Base-by-base conservation (phyloP, 129 eudicot species). In the Glebionis coronaria region DNA sequence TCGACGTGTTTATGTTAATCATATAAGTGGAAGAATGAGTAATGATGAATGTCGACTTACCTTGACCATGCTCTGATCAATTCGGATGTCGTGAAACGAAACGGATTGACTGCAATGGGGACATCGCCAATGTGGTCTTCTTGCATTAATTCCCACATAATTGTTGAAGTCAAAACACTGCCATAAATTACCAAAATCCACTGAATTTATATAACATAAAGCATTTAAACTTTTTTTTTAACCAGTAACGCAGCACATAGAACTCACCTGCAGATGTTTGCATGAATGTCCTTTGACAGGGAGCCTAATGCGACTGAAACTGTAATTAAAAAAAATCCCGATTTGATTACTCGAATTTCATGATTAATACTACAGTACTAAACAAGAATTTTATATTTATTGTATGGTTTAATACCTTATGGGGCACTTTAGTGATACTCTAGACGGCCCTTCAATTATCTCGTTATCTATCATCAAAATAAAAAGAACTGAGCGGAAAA, bases 71-170 rank as follows among this genome's bases (percentile, higher is more conserved):
- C 80, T 83, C 68, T 83, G 90, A 62, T 87, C 97, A 53, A 91
- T 80, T 67, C 90, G 82, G 14, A 91, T 77, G 75, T 91, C 94
- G 21, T 73, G 71, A 77, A 83, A 91, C 83, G 87, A 85, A 55
- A 88, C 88, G 25, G 65, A 78, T 64, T 91, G 96, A 67, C 80
- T 83, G 76, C 97, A 91, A 53, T 85, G 88, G 12, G 97, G 97
- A 71, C 97, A 91, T 25, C 97, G 96, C 97, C 97, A 91, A 21
- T 76, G 72, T 20, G 97, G 97, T 71, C 90, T 73, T 71, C 87
- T 85, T 47, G 93, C 74, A 69, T 91, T 91, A 31, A 91, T 85
- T 54, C 67, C 83, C 69, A 85, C 76, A 47, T 82, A 91, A 83
- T 87, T 85, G 73, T 79, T 79, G 40, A 81, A 88, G 76, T 91